Evolutionary conservation across 1,284 basidiomycete species (phyloP).

Genomic region (Pseudozyma pruni): DNA sequence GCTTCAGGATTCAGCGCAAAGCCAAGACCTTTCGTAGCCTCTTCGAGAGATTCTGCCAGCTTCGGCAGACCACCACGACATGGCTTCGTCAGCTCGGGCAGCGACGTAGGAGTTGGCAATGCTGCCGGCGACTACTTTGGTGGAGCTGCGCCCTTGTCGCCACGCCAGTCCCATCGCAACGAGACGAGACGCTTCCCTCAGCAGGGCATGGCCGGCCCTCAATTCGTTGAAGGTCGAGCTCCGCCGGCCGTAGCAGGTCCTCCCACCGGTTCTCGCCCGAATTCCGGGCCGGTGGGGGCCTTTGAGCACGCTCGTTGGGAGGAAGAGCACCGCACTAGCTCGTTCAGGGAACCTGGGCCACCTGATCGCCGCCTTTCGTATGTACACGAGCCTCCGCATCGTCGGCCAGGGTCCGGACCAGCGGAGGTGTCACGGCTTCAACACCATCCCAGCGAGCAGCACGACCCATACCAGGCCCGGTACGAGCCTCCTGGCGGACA

Average conservation of each 20-base stretch:
- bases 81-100: conserved; percentile 5
- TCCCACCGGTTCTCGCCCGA: conserved; percentile 2
- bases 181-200: conserved; percentile 12
- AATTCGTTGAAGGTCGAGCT: conserved; percentile 14
- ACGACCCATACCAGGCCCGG: conserved; percentile 6
- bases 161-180: conserved; percentile 17
- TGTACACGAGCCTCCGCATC: conserved; percentile 9
- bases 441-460: conserved; percentile 8
- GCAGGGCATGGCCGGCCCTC: conserved; percentile 9
- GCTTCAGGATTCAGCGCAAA: neutral
- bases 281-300: neutral
- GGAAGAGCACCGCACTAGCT: conserved; percentile 4
- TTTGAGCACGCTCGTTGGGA: conserved; percentile 27
- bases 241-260: conserved; percentile 3
- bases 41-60: conserved; percentile 9
- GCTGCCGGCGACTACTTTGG: conserved; percentile 15
- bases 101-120: conserved; percentile 2
- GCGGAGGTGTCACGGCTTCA: conserved; percentile 11
- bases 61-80: conserved; percentile 14
- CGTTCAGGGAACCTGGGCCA: conserved; percentile 8
- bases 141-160: conserved; percentile 21
- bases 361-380: conserved; percentile 24
- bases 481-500: conserved; percentile 13
- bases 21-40: conserved; percentile 2
- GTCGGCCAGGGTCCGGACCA: conserved; percentile 20